These are phyloP conservation scores for Pichia scutulata DNA, from an alignment of 805 yeast species.

Conservation along the genomic window DNA sequence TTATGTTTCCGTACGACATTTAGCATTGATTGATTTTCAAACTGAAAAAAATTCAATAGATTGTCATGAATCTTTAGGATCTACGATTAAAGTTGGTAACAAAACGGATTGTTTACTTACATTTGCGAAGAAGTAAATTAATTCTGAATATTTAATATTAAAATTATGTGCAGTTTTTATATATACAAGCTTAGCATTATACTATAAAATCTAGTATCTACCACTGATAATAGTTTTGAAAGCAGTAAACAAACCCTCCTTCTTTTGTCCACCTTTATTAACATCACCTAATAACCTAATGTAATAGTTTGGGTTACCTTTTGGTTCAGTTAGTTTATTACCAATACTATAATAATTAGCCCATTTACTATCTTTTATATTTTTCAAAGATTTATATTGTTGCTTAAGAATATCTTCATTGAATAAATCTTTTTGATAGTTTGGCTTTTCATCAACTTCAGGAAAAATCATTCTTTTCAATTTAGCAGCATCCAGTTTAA, in stretches of 20 bases:
- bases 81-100: slow-evolving; percentile 13
- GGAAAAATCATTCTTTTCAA: slow-evolving; percentile 33
- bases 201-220: slow-evolving; percentile 31
- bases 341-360: slow-evolving; percentile 55
- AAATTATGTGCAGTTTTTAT: not conserved
- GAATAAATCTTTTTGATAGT: slow-evolving; percentile 41
- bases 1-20: slow-evolving; percentile 53
- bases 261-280: slow-evolving; percentile 50
- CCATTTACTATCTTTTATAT: slow-evolving; percentile 53
- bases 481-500: slow-evolving; percentile 28
- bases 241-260: slow-evolving; percentile 59
- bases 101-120: slow-evolving; percentile 19
- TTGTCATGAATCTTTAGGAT: slow-evolving; percentile 20
- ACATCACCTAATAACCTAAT: slow-evolving; percentile 63
- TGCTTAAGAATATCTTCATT: slow-evolving; percentile 40
- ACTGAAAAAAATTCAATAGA: slow-evolving; percentile 40
- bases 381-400: slow-evolving; percentile 52
- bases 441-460: slow-evolving; percentile 29
- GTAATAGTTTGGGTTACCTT: slow-evolving; percentile 78
- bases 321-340: slow-evolving; percentile 65
- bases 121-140: slow-evolving; percentile 24
- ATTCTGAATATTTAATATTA: not conserved
- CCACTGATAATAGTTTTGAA: slow-evolving; percentile 73
- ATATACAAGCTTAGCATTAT: slow-evolving; percentile 7
- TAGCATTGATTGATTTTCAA: slow-evolving; percentile 79